Evolutionary conservation across 805 yeast genomes (phyloP).

Genomic region (Wickerhamiella dianesei): DNA sequence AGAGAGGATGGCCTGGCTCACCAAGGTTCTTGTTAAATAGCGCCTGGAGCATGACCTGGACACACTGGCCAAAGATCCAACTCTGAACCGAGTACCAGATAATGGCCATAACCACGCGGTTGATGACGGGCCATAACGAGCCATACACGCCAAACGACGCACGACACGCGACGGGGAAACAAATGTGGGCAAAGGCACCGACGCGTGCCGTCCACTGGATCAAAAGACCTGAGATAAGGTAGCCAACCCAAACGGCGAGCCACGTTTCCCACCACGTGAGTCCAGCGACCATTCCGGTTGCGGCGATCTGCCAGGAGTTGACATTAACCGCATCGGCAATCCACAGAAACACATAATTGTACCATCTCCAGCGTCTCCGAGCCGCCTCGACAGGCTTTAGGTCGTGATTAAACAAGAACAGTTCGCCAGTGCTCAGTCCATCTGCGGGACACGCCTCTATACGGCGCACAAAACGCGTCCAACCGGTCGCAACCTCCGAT

Average conservation of each 20-base stretch:
- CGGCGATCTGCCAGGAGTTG: slow-evolving; percentile 84
- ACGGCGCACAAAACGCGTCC: background rate
- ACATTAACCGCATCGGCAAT: slow-evolving; percentile 80
- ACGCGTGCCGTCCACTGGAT: slow-evolving; percentile 58
- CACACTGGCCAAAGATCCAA: slow-evolving; percentile 75
- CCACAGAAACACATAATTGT: slow-evolving; percentile 70
- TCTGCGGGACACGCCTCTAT: slow-evolving; percentile 24
- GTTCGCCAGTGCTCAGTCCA: slow-evolving; percentile 40
- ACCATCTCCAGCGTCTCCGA: slow-evolving; percentile 79
- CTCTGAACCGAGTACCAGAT: slow-evolving; percentile 85
- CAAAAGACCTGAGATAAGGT: slow-evolving; percentile 52
- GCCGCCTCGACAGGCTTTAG: slow-evolving; percentile 34
- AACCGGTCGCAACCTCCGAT: background rate
- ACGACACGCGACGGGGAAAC: slow-evolving; percentile 73
- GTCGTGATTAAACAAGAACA: slow-evolving; percentile 62
- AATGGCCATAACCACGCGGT: slow-evolving; percentile 75
- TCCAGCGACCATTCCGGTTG: slow-evolving; percentile 67
- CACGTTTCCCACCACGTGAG: slow-evolving; percentile 86
- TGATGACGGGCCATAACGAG: slow-evolving; percentile 74
- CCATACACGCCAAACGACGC: slow-evolving; percentile 81
- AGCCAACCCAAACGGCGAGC: slow-evolving; percentile 86
- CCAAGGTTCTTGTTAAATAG: slow-evolving; percentile 40
- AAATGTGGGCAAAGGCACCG: slow-evolving; percentile 67
- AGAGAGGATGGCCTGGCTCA: background rate
- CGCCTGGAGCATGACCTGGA: slow-evolving; percentile 60